Percentiles rank a stretch among this genome's conserved stretches.
Evolutionary conservation across 345 rosid species (phyloP).

Genomic region (Dipteronia dyeriana): DNA sequence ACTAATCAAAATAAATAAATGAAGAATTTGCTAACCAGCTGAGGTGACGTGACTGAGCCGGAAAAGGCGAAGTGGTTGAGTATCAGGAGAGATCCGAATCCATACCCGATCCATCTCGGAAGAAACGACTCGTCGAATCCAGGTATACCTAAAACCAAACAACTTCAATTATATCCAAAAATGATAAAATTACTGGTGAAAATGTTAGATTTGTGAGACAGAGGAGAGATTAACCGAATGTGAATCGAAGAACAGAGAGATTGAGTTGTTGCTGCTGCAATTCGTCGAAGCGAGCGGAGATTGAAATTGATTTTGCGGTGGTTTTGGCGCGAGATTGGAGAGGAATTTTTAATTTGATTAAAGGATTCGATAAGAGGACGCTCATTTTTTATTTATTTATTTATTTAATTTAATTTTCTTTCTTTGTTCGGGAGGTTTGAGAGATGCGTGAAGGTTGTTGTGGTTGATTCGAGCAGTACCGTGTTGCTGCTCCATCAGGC

Average conservation of each 20-base stretch:
- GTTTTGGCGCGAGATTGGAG: slow-evolving; percentile 28
- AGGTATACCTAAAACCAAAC: slow-evolving; percentile 57
- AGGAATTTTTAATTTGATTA: slow-evolving; percentile 30
- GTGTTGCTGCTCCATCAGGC: not conserved
- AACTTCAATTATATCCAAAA: not conserved
- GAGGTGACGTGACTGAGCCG: slow-evolving; percentile 42
- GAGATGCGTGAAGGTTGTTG: not conserved
- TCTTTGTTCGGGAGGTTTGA: not conserved
- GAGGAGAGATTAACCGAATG: slow-evolving; percentile 51
- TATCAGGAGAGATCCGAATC: slow-evolving; percentile 81
- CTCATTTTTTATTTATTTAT: slow-evolving; percentile 26
- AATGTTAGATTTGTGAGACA: not conserved
- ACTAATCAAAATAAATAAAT: not conserved
- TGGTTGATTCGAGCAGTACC: not conserved
- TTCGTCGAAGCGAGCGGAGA: slow-evolving; percentile 38
- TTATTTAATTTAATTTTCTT: not conserved
- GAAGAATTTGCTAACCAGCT: slow-evolving; percentile 40
- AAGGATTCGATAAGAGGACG: slow-evolving; percentile 15
- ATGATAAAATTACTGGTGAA: not conserved
- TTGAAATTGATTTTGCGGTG: slow-evolving; percentile 24
- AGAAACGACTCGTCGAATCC: slow-evolving; percentile 89
- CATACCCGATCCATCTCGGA: slow-evolving; percentile 92
- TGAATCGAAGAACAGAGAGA: slow-evolving; percentile 91
- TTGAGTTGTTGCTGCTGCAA: slow-evolving; percentile 54
- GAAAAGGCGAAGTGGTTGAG: slow-evolving; percentile 58